Conservation (phyloP, 2,329 filamentous ascomycete genomes). For the Trichoderma lentiforme region DNA sequence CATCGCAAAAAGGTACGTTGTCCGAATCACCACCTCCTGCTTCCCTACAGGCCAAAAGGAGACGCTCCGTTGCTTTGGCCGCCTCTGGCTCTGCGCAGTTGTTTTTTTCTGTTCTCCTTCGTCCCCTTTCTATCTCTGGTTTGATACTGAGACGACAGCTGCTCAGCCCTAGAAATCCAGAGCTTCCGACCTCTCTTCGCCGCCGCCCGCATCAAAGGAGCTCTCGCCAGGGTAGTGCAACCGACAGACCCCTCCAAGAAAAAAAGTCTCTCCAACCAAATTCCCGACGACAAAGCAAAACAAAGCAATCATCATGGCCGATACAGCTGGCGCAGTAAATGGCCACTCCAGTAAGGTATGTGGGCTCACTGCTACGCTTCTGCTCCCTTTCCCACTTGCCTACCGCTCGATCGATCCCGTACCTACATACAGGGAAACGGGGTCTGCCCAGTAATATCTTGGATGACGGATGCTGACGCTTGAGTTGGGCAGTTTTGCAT, state of each 20-base stretch:
- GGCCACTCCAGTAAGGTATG: conserved; percentile 53
- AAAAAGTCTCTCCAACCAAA: conserved; percentile 14
- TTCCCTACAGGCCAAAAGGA: neutral
- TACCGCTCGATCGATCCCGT: conserved; percentile 5
- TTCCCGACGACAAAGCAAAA: conserved; percentile 41
- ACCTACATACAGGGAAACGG: conserved; percentile 7
- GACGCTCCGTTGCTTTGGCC: conserved; percentile 11
- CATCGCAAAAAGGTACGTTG: neutral
- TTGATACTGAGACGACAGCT: conserved; percentile 4
- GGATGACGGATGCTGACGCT: conserved; percentile 44
- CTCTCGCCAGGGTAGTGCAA: neutral
- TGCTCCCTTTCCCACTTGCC: conserved; percentile 9
- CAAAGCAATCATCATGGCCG: conserved; percentile 27
- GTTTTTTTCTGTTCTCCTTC: neutral
- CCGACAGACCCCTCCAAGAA: neutral
- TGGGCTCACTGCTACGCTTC: conserved; percentile 24
- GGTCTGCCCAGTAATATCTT: neutral
- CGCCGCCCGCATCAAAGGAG: neutral
- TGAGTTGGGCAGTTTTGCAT: conserved; percentile 16
- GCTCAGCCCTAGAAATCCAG: neutral
- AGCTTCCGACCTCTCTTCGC: conserved; percentile 6
- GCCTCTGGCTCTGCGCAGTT: conserved; percentile 15
- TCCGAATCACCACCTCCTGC: neutral
- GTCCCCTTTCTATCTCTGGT: neutral
- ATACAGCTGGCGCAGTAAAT: conserved; percentile 39